phyloP scores from a whole-genome alignment of 2,329 filamentous ascomycete genomes.

The Ramularia endophylla region DNA sequence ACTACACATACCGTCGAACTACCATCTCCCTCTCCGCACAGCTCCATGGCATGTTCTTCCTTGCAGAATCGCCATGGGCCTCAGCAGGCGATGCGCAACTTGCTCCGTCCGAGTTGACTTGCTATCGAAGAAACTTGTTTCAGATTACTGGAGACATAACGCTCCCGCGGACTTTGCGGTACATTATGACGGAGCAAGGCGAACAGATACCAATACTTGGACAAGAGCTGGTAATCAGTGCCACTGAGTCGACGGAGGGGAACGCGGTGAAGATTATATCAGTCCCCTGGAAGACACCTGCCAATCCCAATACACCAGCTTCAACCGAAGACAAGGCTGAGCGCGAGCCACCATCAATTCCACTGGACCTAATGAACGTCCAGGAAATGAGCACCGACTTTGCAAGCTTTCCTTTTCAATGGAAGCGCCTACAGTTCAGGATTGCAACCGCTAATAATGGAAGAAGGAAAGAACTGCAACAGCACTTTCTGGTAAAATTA shows the following conservation, averaged over 20 bases:
- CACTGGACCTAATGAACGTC: conserved; percentile 61
- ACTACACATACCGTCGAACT: conserved; percentile 58
- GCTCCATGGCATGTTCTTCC: conserved; percentile 83
- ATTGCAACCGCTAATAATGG: conserved; percentile 97
- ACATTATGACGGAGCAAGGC: conserved; percentile 75
- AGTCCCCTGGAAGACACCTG: conserved; percentile 95
- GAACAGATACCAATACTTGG: conserved; percentile 75
- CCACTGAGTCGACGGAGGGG: conserved; percentile 90
- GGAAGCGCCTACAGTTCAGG: conserved; percentile 88
- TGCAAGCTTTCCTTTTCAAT: conserved; percentile 86
- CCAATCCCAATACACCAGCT: conserved; percentile 59
- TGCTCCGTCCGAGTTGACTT: conserved; percentile 78
- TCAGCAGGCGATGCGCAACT: conserved; percentile 50
- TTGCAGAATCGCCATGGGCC: conserved; percentile 70
- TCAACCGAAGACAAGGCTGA: conserved; percentile 63
- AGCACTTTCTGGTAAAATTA: conserved; percentile 87
- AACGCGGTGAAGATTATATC: conserved; percentile 91
- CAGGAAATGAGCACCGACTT: conserved; percentile 73
- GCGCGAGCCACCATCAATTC: conserved; percentile 79
- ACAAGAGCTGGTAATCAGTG: conserved; percentile 83
- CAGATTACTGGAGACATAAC: conserved; percentile 90
- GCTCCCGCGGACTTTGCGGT: conserved; percentile 69
- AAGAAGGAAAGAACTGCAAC: conserved; percentile 86
- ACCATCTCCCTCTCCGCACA: conserved; percentile 66
- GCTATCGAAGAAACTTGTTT: conserved; percentile 92